Conservation (phyloP, 768 basidiomycete species). For the Gloeophyllum trabeum region DNA sequence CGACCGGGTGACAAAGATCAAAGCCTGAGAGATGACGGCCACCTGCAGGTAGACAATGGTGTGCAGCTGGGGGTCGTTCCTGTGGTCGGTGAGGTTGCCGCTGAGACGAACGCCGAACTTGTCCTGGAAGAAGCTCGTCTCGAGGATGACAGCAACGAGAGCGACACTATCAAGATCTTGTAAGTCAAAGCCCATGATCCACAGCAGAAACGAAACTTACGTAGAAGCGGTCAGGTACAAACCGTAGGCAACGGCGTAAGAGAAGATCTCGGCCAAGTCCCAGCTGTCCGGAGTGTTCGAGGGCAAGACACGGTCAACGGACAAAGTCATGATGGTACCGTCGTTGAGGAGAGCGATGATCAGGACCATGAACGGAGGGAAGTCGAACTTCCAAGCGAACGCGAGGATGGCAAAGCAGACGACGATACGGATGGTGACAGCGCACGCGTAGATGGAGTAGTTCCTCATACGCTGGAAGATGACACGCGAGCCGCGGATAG, state of each 20-base stretch:
- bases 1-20: constrained; percentile 93
- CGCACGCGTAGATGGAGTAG: constrained; percentile 94
- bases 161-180: constrained; percentile 37
- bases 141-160: constrained; percentile 73
- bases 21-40: constrained; percentile 96
- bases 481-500: constrained; percentile 94
- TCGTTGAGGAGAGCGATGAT: constrained; percentile 96
- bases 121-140: constrained; percentile 83
- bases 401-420: constrained; percentile 94
- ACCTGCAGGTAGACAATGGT: constrained; percentile 93
- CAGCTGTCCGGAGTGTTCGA: constrained; percentile 89
- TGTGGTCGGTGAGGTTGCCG: constrained; percentile 17
- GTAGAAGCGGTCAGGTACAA: constrained; percentile 88
- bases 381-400: constrained; percentile 94
- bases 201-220: constrained; percentile 29
- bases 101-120: constrained; percentile 65
- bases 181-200: constrained; percentile 2
- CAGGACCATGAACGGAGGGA: constrained; percentile 99
- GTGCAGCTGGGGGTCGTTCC: constrained; percentile 71
- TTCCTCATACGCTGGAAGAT: constrained; percentile 99
- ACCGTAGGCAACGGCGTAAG: constrained; percentile 92
- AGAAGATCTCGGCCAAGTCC: constrained; percentile 95
- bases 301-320: constrained; percentile 91
- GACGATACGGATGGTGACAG: constrained; percentile 97
- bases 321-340: constrained; percentile 98